Evolutionary conservation across 495 filamentous ascomycete species (phyloP).

Genomic region (Talaromyces proteolyticus): DNA sequence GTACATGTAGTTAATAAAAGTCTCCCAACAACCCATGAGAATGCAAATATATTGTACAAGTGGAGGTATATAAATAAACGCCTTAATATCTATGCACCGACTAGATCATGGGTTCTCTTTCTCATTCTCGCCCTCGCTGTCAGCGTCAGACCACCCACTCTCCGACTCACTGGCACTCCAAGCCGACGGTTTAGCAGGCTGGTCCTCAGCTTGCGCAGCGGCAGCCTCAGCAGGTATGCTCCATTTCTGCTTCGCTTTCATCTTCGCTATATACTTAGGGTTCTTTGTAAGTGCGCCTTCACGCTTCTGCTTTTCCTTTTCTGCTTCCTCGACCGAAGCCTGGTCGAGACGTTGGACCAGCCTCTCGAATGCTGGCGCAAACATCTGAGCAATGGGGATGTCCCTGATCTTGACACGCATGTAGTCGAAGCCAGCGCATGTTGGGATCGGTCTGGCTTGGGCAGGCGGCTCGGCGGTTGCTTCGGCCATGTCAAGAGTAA

Average conservation of each 20-base stretch:
- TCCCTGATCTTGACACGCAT: slow-evolving; percentile 81
- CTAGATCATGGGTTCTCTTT: neutral
- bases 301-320: slow-evolving; percentile 11
- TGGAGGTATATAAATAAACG: no score
- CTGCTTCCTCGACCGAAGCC: slow-evolving; percentile 11
- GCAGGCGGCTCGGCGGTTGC: neutral
- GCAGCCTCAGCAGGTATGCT: slow-evolving; percentile 13
- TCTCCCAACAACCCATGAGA: no score
- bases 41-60: no score
- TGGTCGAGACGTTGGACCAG: slow-evolving; percentile 48
- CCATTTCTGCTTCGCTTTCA: slow-evolving; percentile 20
- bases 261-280: slow-evolving; percentile 12
- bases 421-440: slow-evolving; percentile 82
- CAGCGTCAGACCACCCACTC: slow-evolving; percentile 33
- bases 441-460: slow-evolving; percentile 40
- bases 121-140: slow-evolving; percentile 20
- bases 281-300: slow-evolving; percentile 1
- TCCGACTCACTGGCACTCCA: slow-evolving; percentile 42
- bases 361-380: slow-evolving; percentile 64
- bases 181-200: slow-evolving; percentile 11
- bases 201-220: slow-evolving; percentile 7
- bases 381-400: slow-evolving; percentile 68
- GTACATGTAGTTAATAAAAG: no score
- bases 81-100: neutral
- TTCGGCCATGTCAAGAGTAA: no score